A percentile compares a stretch with the other conserved stretches of the same genome.
Evolutionary conservation across 2,329 filamentous ascomycete genomes (phyloP).

Genomic region (Fusarium irregulare): DNA sequence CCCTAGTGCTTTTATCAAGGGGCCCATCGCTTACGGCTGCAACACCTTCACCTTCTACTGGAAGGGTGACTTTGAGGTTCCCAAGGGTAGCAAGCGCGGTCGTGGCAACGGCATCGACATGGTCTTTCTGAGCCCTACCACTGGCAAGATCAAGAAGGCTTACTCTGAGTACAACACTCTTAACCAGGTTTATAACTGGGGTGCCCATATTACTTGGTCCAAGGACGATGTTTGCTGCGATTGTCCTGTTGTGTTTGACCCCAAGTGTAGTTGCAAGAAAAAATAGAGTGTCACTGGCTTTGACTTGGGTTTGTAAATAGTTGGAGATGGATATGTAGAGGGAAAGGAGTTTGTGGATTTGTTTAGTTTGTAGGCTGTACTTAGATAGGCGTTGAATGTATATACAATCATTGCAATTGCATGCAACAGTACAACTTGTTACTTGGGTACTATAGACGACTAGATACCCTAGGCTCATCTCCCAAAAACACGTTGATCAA

Average conservation of each 20-base stretch:
- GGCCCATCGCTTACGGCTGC: slow-evolving; percentile 36
- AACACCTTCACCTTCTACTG: slow-evolving; percentile 41
- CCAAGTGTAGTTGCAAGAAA: slow-evolving; percentile 33
- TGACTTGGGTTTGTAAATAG: neutral
- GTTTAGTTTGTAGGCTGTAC: neutral
- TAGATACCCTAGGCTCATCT: slow-evolving; percentile 16
- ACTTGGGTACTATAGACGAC: slow-evolving; percentile 24
- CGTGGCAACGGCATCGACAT: slow-evolving; percentile 38
- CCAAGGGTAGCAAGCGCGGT: slow-evolving; percentile 7
- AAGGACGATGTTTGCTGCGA: slow-evolving; percentile 36
- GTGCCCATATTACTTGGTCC: slow-evolving; percentile 35
- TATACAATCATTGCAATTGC: slow-evolving; percentile 2
- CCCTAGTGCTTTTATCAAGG: slow-evolving; percentile 31
- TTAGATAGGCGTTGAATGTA: neutral
- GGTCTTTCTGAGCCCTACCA: slow-evolving; percentile 29
- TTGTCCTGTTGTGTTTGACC: slow-evolving; percentile 36
- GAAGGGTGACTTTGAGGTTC: slow-evolving; percentile 37
- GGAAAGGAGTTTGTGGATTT: slow-evolving; percentile 7
- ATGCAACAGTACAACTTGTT: neutral
- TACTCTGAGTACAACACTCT: slow-evolving; percentile 43
- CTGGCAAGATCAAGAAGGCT: slow-evolving; percentile 28
- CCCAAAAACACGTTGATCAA: slow-evolving; percentile 51
- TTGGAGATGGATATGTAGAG: slow-evolving; percentile 5
- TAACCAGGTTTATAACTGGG: slow-evolving; percentile 39
- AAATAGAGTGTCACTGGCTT: neutral